phyloP scores from a whole-genome alignment of 768 basidiomycete genomes.

The Clitopilus passeckerianus region DNA sequence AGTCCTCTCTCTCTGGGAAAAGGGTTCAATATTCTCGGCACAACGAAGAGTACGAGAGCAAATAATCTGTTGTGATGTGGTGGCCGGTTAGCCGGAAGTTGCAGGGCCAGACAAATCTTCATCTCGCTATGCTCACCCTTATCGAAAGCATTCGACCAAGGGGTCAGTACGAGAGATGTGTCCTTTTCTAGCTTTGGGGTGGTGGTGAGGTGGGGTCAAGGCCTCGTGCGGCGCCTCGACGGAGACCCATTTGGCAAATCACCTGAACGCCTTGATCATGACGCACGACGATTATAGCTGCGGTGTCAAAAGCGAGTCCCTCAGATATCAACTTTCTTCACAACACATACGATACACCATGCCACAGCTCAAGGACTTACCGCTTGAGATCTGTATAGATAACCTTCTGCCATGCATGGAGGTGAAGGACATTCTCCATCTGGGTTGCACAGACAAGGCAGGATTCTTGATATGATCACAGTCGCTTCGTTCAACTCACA shows the following conservation, averaged over 20 bases:
- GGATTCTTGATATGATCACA: neutral
- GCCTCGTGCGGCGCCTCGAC: neutral
- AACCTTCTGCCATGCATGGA: slow-evolving; percentile 57
- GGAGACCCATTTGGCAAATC: neutral
- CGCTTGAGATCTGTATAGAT: slow-evolving; percentile 76
- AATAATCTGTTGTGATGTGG: no score
- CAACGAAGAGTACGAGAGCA: no score
- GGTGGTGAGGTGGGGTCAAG: neutral
- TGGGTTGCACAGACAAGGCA: slow-evolving; percentile 59
- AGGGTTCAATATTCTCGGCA: no score
- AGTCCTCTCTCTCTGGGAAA: no score
- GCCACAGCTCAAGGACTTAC: slow-evolving; percentile 35
- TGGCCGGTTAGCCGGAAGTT: no score
- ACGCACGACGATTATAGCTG: neutral
- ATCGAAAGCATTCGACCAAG: no score
- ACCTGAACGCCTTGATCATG: neutral
- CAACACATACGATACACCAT: no score
- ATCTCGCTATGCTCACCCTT: no score
- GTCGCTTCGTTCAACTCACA: neutral
- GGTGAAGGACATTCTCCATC: slow-evolving; percentile 47
- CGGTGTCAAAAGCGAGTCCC: neutral
- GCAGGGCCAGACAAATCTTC: no score
- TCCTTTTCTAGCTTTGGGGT: neutral
- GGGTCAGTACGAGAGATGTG: no score
- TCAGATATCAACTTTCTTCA: neutral